Conservation (phyloP, 257 asterid species). For the Haberlea rhodopensis region DNA sequence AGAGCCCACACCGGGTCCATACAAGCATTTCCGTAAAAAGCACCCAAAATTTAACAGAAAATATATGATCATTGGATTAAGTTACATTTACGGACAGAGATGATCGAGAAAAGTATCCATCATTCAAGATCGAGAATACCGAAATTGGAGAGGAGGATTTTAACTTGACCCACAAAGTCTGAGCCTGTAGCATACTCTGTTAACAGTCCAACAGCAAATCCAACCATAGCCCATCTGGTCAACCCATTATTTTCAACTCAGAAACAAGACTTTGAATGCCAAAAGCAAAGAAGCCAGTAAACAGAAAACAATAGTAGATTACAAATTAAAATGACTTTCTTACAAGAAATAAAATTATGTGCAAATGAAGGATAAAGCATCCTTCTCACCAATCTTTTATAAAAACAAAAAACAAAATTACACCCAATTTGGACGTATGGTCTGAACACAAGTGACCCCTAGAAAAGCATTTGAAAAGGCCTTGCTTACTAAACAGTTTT, state of each 20-base stretch:
- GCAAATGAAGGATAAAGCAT: too few relatives aligned
- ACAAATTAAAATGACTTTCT: not conserved
- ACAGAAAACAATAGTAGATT: not conserved
- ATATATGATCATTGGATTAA: not conserved
- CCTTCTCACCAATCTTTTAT: too few relatives aligned
- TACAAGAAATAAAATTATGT: too few relatives aligned
- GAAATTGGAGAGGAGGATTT: slow-evolving; percentile 89
- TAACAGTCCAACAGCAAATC: slow-evolving; percentile 92
- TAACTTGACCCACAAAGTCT: slow-evolving; percentile 89
- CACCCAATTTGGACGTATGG: too few relatives aligned
- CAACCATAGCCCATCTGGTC: slow-evolving; percentile 99
- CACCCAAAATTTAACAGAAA: not conserved
- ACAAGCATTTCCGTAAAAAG: too few relatives aligned
- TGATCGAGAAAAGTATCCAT: slow-evolving; percentile 1
- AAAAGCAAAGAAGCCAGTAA: not conserved
- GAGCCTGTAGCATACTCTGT: slow-evolving; percentile 98
- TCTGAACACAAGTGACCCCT: too few relatives aligned
- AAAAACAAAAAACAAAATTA: too few relatives aligned
- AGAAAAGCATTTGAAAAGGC: too few relatives aligned
- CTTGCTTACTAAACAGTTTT: too few relatives aligned
- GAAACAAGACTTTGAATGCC: not conserved
- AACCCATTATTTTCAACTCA: not conserved
- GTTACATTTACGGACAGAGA: not conserved
- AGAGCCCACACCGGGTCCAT: too few relatives aligned
- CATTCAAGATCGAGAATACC: slow-evolving; percentile 87